Evolutionary conservation across 495 filamentous ascomycete genomes (phyloP).

Genomic region (Penicillium silybi): DNA sequence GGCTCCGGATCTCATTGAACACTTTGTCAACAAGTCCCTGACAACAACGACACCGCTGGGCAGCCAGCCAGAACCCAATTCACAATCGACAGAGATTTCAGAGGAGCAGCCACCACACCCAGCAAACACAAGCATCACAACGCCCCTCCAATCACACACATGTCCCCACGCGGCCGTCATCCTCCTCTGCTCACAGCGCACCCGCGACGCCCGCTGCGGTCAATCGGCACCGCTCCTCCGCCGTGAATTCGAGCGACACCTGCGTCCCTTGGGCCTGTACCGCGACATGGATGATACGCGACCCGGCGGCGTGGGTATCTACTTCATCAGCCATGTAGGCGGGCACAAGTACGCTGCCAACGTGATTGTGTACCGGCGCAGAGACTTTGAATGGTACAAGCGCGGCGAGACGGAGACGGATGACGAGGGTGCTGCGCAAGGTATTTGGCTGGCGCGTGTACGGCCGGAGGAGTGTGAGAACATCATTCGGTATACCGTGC

Average conservation of each 20-base stretch:
- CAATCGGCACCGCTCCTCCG: conserved; percentile 84
- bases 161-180: conserved; percentile 82
- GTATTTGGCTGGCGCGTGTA: conserved; percentile 91
- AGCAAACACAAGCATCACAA: conserved; percentile 30
- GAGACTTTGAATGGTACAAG: conserved; percentile 52
- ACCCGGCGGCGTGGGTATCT: conserved; percentile 86
- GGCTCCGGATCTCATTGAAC: conserved; percentile 66
- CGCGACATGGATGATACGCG: conserved; percentile 83
- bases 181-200: conserved; percentile 88
- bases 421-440: conserved; percentile 67
- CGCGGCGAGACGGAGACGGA: conserved; percentile 24
- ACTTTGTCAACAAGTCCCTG: conserved; percentile 65
- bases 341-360: conserved; percentile 90
- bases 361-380: conserved; percentile 78
- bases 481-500: conserved; percentile 80
- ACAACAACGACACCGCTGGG: conserved; percentile 72
- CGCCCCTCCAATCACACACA: conserved; percentile 60
- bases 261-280: conserved; percentile 77
- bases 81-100: conserved; percentile 3
- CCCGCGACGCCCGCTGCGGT: conserved; percentile 90
- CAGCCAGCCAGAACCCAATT: conserved; percentile 15
- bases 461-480: conserved; percentile 92
- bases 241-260: conserved; percentile 84
- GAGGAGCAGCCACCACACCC: conserved; percentile 18
- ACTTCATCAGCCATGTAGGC: conserved; percentile 93